These are phyloP conservation scores for Protea cynaroides DNA, from an alignment of 164 flowering plant species.

Conservation along the genomic window DNA sequence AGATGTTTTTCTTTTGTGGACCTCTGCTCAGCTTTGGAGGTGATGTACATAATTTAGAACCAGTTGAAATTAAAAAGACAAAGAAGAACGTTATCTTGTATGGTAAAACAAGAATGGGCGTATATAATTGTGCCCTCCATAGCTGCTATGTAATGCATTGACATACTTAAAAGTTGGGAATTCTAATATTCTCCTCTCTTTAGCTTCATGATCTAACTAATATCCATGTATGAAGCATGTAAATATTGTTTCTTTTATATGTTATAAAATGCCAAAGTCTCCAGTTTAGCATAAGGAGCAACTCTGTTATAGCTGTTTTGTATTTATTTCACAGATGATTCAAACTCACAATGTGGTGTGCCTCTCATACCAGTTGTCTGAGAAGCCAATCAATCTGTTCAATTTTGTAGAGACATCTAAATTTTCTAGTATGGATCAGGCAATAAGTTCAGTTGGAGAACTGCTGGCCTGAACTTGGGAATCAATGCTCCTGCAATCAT, in stretches of 20 bases:
- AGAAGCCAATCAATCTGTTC: too few relatives aligned
- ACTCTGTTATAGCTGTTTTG: too few relatives aligned
- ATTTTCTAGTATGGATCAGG: too few relatives aligned
- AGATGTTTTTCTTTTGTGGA: background rate
- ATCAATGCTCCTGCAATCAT: too few relatives aligned
- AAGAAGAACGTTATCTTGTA: background rate
- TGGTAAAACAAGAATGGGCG: background rate
- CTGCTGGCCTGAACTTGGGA: too few relatives aligned
- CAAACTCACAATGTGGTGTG: too few relatives aligned
- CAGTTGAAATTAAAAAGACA: background rate
- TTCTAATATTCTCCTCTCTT: background rate
- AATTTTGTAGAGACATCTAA: too few relatives aligned
- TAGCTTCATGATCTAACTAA: background rate
- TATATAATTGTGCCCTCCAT: background rate
- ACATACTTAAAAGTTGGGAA: background rate
- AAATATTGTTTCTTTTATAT: conserved; percentile 7
- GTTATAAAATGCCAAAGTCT: too few relatives aligned
- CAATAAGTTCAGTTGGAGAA: too few relatives aligned
- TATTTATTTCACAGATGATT: too few relatives aligned
- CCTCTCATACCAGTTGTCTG: too few relatives aligned
- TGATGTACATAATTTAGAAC: background rate
- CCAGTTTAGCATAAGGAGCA: too few relatives aligned
- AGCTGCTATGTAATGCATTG: background rate
- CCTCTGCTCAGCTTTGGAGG: background rate
- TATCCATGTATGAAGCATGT: background rate